phyloP scores from a whole-genome alignment of 2,329 filamentous ascomycete genomes.

The Neonectria hederae region DNA sequence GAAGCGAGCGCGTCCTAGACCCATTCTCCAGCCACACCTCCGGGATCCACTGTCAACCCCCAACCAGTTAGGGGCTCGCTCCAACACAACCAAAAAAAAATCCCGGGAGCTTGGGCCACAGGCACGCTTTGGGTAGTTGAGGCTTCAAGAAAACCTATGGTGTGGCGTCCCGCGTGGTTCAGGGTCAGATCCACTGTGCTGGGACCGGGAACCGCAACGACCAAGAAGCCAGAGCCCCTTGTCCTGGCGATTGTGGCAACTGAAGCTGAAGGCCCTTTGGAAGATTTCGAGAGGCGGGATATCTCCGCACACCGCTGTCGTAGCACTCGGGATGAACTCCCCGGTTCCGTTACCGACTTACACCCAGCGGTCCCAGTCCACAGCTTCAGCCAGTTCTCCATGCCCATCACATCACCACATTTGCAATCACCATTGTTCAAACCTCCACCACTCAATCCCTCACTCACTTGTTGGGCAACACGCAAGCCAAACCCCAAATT shows the following conservation, averaged over 20 bases:
- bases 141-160: background rate
- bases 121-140: background rate
- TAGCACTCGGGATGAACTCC: background rate
- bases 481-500: background rate
- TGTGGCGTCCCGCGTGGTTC: background rate
- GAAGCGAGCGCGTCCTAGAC: too few relatives aligned
- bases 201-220: background rate
- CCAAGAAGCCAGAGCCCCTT: constrained; percentile 8
- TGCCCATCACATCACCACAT: background rate
- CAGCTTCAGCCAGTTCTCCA: background rate
- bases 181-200: background rate
- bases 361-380: background rate
- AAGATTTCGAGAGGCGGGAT: background rate
- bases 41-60: too few relatives aligned
- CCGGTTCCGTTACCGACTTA: background rate
- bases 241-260: constrained; percentile 5
- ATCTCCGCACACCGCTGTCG: background rate
- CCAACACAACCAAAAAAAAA: too few relatives aligned
- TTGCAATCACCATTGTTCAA: background rate
- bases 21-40: background rate
- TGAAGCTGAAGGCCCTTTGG: background rate
- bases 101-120: constrained; percentile 39
- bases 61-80: too few relatives aligned
- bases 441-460: background rate
- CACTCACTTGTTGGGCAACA: background rate